Percentiles rank a stretch among this genome's conserved stretches.
Evolutionary conservation across 805 yeast genomes (phyloP).

Genomic region (Candida verbasci): DNA sequence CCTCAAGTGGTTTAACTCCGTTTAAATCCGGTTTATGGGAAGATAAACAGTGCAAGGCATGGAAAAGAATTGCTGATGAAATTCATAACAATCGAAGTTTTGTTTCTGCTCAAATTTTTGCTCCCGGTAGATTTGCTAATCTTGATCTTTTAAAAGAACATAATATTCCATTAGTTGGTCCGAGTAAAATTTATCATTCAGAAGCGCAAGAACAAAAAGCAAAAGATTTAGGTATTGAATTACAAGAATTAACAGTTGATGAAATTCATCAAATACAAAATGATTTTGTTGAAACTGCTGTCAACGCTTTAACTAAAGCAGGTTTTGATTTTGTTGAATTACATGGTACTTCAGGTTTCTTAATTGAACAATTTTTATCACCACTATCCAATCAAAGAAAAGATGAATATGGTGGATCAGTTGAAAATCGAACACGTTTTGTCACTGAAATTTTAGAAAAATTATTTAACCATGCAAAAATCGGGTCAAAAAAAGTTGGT

Average conservation of each 20-base stretch:
- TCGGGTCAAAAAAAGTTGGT: constrained; percentile 16
- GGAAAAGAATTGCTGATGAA: constrained; percentile 43
- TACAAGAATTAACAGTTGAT: constrained; percentile 6
- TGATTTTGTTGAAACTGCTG: constrained; percentile 12
- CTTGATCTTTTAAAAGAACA: constrained; percentile 18
- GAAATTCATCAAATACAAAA: constrained; percentile 10
- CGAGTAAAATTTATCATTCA: constrained; percentile 15
- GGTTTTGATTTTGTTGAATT: constrained; percentile 39
- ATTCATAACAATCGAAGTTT: constrained; percentile 43
- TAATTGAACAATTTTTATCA: constrained; percentile 34
- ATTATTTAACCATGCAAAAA: constrained; percentile 15
- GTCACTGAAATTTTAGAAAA: constrained; percentile 33
- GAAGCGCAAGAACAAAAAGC: constrained; percentile 11
- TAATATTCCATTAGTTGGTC: constrained; percentile 15
- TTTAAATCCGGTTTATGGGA: constrained; percentile 12
- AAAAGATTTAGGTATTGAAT: constrained; percentile 2
- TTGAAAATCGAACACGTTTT: constrained; percentile 36
- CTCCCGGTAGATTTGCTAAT: constrained; percentile 40
- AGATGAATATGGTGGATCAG: constrained; percentile 29
- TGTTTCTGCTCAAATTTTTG: constrained; percentile 50
- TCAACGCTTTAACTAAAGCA: constrained; percentile 17
- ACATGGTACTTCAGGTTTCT: constrained; percentile 39
- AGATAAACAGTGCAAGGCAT: constrained; percentile 7
- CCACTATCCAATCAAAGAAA: constrained; percentile 30
- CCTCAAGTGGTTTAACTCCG: constrained; percentile 10